Evolutionary conservation across 495 filamentous ascomycete genomes (phyloP), one percentile per base, ranked within the genome.

Genomic region (Penicillium bialowiezense): DNA sequence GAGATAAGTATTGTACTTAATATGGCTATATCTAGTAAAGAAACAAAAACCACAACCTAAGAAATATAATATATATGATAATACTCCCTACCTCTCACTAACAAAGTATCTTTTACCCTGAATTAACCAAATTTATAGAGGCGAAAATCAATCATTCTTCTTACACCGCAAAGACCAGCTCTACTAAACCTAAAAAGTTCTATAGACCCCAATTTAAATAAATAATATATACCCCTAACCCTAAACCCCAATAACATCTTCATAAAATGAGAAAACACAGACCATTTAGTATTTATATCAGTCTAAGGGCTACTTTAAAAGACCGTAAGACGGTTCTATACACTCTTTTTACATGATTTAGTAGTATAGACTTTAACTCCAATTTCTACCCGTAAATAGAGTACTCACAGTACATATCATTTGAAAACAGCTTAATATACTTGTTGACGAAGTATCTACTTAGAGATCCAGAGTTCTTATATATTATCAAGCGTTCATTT

Each of bases 401-500:
- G 55, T 52, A 64, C 45, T 48, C 51, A 49, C 45, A 53, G 13
- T 34, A 52, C 52, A 64, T 59, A 18, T 56, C 48, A 37, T 52
- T 59, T n/a, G 52, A 41, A 33, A 48, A 64, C 15, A 38, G 50
- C 47, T 58, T 57, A 48, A 63, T 42, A 49, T 63, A 56, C 13
- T 41, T 44, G 40, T 57, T 54, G 43, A 63, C 48, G 41, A 63
- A 63, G 54, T 63, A 51, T 50, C 56, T 50, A 40, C 52, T 55
- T 14, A 59, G 59, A 15, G 58, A 58, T 15, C 51, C 48, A 13
- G 54, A 21, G 34, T 54, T 61, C 45, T 54, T 55, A 38, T 44
- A 58, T 15, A 32, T 57, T 15, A 10, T 9, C 35, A 60, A 13
- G 24, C 54, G 54, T 32, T 60, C 41, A 8, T 9, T 31, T 51